Evolutionary conservation across 2,329 filamentous ascomycete genomes (phyloP).

Genomic region (Chrysosporium queenslandicum): DNA sequence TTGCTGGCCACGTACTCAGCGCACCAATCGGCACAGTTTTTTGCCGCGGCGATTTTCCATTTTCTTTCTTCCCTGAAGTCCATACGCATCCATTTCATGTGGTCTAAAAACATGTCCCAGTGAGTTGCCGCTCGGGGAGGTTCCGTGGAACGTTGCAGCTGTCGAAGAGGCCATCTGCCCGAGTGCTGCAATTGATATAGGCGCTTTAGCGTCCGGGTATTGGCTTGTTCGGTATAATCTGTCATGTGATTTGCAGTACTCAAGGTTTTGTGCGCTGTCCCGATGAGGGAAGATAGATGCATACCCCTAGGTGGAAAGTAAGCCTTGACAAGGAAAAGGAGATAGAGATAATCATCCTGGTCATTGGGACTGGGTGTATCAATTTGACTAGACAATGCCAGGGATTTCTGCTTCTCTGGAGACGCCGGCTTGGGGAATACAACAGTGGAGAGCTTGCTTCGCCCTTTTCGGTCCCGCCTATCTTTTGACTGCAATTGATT

Average conservation of each 20-base stretch:
- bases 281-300: slow-evolving; percentile 59
- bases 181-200: slow-evolving; percentile 86
- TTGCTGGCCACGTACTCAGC: slow-evolving; percentile 66
- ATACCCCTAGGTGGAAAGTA: slow-evolving; percentile 45
- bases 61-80: slow-evolving; percentile 91
- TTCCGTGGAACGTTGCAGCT: slow-evolving; percentile 75
- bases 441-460: slow-evolving; percentile 60
- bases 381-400: slow-evolving; percentile 37
- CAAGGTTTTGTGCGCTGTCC: slow-evolving; percentile 78
- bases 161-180: slow-evolving; percentile 85
- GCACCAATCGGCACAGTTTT: slow-evolving; percentile 70
- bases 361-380: slow-evolving; percentile 27
- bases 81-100: slow-evolving; percentile 97
- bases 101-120: slow-evolving; percentile 74
- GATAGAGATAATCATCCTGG: slow-evolving; percentile 52
- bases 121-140: slow-evolving; percentile 67
- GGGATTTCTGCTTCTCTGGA: slow-evolving; percentile 39
- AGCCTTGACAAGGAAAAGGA: slow-evolving; percentile 52
- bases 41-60: slow-evolving; percentile 77
- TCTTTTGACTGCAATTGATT: slow-evolving; percentile 29
- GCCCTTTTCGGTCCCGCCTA: slow-evolving; percentile 47
- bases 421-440: slow-evolving; percentile 61
- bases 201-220: slow-evolving; percentile 72
- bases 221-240: slow-evolving; percentile 74
- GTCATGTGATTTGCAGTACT: slow-evolving; percentile 76